These are phyloP conservation scores for Artomyces pyxidatus DNA, from an alignment of 768 basidiomycete genomes.

Conservation along the genomic window DNA sequence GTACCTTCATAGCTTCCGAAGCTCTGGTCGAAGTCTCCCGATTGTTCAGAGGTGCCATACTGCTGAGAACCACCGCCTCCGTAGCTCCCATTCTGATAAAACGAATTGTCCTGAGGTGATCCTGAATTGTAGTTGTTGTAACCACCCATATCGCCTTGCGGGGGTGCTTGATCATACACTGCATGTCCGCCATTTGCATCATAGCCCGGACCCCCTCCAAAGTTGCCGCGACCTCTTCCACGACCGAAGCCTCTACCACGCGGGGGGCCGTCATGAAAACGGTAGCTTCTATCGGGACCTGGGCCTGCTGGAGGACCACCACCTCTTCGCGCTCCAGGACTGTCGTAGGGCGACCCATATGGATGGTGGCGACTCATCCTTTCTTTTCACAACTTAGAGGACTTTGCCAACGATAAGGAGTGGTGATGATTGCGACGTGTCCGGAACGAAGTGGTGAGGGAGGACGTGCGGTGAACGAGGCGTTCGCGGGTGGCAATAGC, in stretches of 20 bases:
- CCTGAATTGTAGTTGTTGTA: conserved; percentile 64
- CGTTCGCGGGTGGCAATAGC: neutral
- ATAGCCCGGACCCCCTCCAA: conserved; percentile 32
- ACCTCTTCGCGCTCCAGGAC: conserved; percentile 12
- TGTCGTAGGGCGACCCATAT: conserved; percentile 40
- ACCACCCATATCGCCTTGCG: conserved; percentile 52
- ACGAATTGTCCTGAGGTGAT: conserved; percentile 47
- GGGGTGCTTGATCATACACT: conserved; percentile 59
- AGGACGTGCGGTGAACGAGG: neutral
- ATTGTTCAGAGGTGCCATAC: conserved; percentile 38
- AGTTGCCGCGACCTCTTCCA: conserved; percentile 64
- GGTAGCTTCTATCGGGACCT: conserved; percentile 18
- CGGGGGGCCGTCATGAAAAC: conserved; percentile 45
- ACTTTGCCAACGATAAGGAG: conserved; percentile 10
- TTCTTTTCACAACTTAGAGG: conserved; percentile 20
- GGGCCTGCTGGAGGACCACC: conserved; percentile 17
- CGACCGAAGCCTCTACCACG: conserved; percentile 63
- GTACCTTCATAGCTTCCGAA: conserved; percentile 75
- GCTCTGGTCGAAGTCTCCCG: conserved; percentile 47
- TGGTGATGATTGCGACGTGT: conserved; percentile 2
- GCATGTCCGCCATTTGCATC: conserved; percentile 41
- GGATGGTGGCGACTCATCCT: conserved; percentile 88
- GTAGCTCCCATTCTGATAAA: conserved; percentile 65
- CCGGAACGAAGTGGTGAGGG: conserved; percentile 3
- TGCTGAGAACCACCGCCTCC: conserved; percentile 44